A percentile compares a stretch with the other conserved stretches of the same genome.
Conservation (phyloP, 768 basidiomycete genomes). For the Amanita molliuscula region DNA sequence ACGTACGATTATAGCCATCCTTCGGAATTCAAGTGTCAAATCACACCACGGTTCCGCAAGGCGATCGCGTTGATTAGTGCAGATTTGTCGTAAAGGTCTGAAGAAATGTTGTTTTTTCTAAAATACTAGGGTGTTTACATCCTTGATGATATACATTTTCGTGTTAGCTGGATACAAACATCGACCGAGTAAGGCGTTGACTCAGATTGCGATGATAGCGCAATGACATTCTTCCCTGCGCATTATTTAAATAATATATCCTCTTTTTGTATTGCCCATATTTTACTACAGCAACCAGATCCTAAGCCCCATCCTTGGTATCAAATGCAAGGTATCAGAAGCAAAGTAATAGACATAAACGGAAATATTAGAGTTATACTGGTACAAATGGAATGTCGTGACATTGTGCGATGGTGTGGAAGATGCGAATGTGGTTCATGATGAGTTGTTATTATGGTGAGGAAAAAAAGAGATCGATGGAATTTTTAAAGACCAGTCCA, state of each 20-base stretch:
- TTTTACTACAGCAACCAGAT: background rate
- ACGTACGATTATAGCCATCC: constrained; percentile 12
- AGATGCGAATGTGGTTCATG: background rate
- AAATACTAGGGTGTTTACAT: no score
- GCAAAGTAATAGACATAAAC: background rate
- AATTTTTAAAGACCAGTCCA: background rate
- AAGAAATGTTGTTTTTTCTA: no score
- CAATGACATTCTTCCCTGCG: no score
- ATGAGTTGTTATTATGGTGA: background rate
- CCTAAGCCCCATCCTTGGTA: background rate
- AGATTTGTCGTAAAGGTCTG: background rate
- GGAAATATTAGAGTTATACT: background rate
- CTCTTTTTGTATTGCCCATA: no score
- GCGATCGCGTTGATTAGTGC: constrained; percentile 12
- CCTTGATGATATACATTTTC: no score
- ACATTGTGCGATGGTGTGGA: background rate
- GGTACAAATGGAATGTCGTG: background rate
- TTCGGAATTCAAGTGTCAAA: constrained; percentile 16
- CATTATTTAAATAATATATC: no score
- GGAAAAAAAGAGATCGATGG: background rate
- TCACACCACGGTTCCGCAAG: constrained; percentile 1
- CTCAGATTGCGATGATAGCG: no score
- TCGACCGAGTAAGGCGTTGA: no score
- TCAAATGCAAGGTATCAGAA: background rate
- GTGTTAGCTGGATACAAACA: background rate